phyloP scores from a whole-genome alignment of 768 basidiomycete species.

The Gloeostereum incarnatum region DNA sequence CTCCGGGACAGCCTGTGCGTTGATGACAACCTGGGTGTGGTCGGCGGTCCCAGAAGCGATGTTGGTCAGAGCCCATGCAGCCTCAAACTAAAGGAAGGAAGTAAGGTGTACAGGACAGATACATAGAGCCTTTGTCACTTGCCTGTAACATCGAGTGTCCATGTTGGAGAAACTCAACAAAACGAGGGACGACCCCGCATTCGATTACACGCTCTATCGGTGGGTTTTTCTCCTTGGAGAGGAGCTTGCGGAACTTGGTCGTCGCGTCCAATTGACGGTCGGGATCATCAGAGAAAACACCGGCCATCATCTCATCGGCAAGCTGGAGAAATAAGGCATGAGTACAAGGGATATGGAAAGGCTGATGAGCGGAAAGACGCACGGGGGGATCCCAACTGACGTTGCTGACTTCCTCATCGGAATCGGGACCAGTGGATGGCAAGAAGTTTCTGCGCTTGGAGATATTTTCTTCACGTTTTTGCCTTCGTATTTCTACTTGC shows the following conservation, averaged over 20 bases:
- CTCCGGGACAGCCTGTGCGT: conserved; percentile 88
- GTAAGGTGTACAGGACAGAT: conserved; percentile 6
- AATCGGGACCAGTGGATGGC: conserved; percentile 64
- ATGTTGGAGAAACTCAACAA: conserved; percentile 85
- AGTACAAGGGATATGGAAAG: conserved; percentile 9
- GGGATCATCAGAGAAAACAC: conserved; percentile 86
- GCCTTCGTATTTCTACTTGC: conserved; percentile 97
- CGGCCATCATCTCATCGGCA: conserved; percentile 86
- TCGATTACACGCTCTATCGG: conserved; percentile 98
- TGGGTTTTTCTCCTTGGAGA: conserved; percentile 99
- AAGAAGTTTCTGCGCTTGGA: conserved; percentile 95
- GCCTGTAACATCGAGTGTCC: conserved; percentile 85
- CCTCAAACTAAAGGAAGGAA: conserved; percentile 66
- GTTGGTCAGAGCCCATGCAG: conserved; percentile 97
- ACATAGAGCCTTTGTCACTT: conserved; percentile 13
- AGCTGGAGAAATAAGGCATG: conserved; percentile 35
- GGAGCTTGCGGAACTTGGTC: conserved; percentile 95
- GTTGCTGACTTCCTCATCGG: conserved; percentile 79
- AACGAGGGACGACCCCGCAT: conserved; percentile 93
- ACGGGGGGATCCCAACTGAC: conserved; percentile 77
- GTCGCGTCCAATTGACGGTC: conserved; percentile 95
- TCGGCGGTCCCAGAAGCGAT: conserved; percentile 98
- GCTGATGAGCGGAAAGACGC: conserved; percentile 17
- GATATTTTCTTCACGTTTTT: conserved; percentile 98
- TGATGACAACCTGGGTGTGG: conserved; percentile 97